A percentile compares a stretch with the other conserved stretches of the same genome.
phyloP scores from a whole-genome alignment of 1,139 yeast species.

The Yamadazyma pseudoaaseri region DNA sequence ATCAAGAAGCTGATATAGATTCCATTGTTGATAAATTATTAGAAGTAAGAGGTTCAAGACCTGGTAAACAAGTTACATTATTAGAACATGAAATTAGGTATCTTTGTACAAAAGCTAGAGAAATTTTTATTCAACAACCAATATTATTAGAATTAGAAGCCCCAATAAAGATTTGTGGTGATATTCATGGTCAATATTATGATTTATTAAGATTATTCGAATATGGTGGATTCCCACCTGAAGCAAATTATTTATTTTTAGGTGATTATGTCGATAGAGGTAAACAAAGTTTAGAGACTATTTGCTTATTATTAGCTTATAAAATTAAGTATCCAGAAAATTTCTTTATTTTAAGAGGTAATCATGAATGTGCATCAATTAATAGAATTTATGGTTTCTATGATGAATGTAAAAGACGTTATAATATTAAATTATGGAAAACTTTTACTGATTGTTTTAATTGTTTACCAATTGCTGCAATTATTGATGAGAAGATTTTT shows the following conservation, averaged over 20 bases:
- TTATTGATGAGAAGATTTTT: constrained; percentile 94
- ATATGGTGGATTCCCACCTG: constrained; percentile 99
- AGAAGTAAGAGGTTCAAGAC: constrained; percentile 97
- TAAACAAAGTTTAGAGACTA: constrained; percentile 92
- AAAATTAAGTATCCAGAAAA: constrained; percentile 97
- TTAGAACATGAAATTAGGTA: constrained; percentile 93
- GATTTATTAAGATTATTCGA: constrained; percentile 93
- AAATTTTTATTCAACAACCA: constrained; percentile 96
- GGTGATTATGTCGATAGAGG: constrained; percentile 99
- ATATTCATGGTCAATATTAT: constrained; percentile 96
- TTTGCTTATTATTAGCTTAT: constrained; percentile 87
- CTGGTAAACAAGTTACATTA: constrained; percentile 93
- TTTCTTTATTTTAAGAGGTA: constrained; percentile 91
- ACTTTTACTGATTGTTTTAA: constrained; percentile 97
- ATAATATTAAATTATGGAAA: constrained; percentile 96
- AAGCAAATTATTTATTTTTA: constrained; percentile 88
- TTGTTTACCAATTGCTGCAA: constrained; percentile 97
- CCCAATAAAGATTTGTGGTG: constrained; percentile 93
- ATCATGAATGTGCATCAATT: constrained; percentile 96
- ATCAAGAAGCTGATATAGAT: constrained; percentile 92
- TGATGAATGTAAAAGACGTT: constrained; percentile 78
- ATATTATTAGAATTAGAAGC: constrained; percentile 93
- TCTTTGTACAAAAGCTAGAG: constrained; percentile 96
- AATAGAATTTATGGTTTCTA: constrained; percentile 70
- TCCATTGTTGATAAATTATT: constrained; percentile 94